phyloP scores from a whole-genome alignment of 2,329 filamentous ascomycete genomes.

The Escovopsis weberi region DNA sequence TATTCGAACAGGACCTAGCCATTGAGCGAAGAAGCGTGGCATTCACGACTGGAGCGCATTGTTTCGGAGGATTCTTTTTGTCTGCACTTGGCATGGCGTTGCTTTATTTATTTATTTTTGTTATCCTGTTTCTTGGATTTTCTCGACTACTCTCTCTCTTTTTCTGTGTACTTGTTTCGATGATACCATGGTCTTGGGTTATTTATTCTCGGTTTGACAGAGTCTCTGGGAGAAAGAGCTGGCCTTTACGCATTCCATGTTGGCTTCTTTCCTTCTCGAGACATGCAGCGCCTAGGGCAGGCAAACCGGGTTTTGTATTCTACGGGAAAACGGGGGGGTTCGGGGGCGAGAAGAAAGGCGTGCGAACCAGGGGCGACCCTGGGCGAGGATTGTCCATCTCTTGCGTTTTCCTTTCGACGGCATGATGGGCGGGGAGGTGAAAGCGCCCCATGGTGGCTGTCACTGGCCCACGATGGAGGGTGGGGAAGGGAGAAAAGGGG shows the following conservation, averaged over 20 bases:
- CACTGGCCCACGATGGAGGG: constrained; percentile 2
- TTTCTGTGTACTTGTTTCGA: neutral
- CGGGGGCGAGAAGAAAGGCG: constrained; percentile 1
- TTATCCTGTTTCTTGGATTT: too few relatives aligned
- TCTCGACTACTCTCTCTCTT: too few relatives aligned
- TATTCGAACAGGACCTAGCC: neutral
- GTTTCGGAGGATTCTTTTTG: neutral
- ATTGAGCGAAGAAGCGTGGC: neutral
- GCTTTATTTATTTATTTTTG: neutral
- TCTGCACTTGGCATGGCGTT: constrained; percentile 6
- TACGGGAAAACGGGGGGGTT: constrained; percentile 1
- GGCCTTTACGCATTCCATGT: constrained; percentile 2
- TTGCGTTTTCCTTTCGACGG: constrained; percentile 2
- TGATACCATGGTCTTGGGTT: constrained; percentile 7
- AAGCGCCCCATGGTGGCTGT: neutral
- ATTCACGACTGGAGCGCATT: neutral
- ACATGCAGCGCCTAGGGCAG: neutral
- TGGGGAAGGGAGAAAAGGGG: constrained; percentile 1
- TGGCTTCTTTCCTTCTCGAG: neutral
- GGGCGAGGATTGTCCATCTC: constrained; percentile 1
- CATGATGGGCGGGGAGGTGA: constrained; percentile 4
- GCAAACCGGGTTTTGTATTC: constrained; percentile 4
- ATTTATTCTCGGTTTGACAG: constrained; percentile 1
- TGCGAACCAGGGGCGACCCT: constrained; percentile 6
- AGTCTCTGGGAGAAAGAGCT: neutral